Evolutionary conservation across 148 eudicot genomes (phyloP).

Genomic region (Pharnaceum exiguum): DNA sequence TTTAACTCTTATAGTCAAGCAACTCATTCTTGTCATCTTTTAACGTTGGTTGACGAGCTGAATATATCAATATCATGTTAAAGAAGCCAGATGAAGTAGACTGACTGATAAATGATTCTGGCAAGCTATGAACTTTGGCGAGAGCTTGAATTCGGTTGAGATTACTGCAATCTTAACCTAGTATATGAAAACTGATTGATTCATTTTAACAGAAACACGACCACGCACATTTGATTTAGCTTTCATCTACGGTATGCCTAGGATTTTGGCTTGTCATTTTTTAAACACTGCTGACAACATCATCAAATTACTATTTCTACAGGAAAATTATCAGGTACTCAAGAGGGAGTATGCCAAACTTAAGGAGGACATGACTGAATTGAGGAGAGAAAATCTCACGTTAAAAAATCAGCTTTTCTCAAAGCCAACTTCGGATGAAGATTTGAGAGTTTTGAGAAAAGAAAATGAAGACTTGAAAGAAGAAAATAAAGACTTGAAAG

Average conservation of each 20-base stretch:
- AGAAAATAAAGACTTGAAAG: conserved; percentile 28
- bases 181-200: too few relatives aligned
- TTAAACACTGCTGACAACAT: background rate
- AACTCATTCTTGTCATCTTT: background rate
- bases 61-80: background rate
- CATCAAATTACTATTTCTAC: background rate
- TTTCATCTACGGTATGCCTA: background rate
- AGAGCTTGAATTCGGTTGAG: too few relatives aligned
- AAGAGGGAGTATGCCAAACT: conserved; percentile 11
- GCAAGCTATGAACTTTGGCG: too few relatives aligned
- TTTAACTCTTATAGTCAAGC: background rate
- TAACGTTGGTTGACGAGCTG: background rate
- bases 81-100: background rate
- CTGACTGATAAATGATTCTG: too few relatives aligned
- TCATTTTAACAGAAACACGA: too few relatives aligned
- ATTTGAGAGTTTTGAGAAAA: conserved; percentile 20
- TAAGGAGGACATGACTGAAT: conserved; percentile 15
- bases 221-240: too few relatives aligned
- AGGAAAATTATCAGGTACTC: conserved; percentile 14
- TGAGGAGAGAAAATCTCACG: conserved; percentile 22
- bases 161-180: too few relatives aligned
- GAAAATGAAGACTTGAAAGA: conserved; percentile 30
- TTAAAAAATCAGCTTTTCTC: conserved; percentile 20
- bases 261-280: background rate
- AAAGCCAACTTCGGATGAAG: conserved; percentile 16